Conservation (phyloP, 2,329 filamentous ascomycete genomes). For the Venturia pyrina region DNA sequence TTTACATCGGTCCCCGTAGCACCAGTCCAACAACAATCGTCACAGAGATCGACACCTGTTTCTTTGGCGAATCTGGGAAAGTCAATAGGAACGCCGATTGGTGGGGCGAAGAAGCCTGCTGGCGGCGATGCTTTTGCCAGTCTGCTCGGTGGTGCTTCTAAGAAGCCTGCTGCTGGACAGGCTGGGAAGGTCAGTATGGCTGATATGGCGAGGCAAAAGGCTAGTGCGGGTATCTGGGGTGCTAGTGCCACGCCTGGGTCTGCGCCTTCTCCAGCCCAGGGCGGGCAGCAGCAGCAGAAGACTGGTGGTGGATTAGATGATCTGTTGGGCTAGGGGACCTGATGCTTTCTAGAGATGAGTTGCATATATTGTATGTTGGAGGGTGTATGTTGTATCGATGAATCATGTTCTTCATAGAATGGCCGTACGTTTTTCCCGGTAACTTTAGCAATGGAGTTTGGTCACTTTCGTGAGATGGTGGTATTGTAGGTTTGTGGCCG, state of each 20-base stretch:
- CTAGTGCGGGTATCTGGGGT: slow-evolving; percentile 88
- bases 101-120: slow-evolving; percentile 30
- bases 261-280: slow-evolving; percentile 15
- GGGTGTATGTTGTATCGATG: background rate
- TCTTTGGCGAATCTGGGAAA: slow-evolving; percentile 31
- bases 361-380: background rate
- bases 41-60: slow-evolving; percentile 22
- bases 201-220: slow-evolving; percentile 97
- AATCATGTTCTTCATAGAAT: background rate
- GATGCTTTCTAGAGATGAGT: background rate
- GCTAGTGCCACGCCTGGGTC: slow-evolving; percentile 40
- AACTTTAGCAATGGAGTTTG: background rate
- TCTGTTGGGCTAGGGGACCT: slow-evolving; percentile 25
- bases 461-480: background rate
- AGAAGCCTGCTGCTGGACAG: slow-evolving; percentile 46
- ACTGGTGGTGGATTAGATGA: slow-evolving; percentile 29
- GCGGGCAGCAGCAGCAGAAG: slow-evolving; percentile 13
- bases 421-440: background rate
- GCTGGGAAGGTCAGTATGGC: slow-evolving; percentile 63
- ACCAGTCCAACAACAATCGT: slow-evolving; percentile 16
- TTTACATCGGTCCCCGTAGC: slow-evolving; percentile 65
- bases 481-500: background rate
- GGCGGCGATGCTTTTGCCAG: slow-evolving; percentile 83
- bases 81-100: slow-evolving; percentile 25
- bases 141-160: slow-evolving; percentile 69